Conservation (phyloP, 345 rosid genomes). For the Brassica nigra region DNA sequence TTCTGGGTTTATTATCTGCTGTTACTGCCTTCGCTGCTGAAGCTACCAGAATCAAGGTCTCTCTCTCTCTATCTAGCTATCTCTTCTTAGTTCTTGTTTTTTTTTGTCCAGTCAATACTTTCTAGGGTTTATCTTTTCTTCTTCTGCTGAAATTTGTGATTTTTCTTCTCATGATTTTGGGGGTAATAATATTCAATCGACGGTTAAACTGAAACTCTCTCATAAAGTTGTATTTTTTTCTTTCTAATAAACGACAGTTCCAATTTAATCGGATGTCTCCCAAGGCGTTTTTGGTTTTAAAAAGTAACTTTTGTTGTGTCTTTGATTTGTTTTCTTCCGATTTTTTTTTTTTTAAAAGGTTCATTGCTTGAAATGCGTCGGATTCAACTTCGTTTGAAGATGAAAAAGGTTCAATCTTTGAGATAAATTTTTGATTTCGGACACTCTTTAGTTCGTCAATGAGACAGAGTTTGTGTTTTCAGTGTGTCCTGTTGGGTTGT, state of each 20-base stretch:
- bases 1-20: slow-evolving; percentile 73
- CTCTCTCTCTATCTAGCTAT: not conserved
- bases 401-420: not conserved
- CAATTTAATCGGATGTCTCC: not conserved
- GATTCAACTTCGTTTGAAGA: not conserved
- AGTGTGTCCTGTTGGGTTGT: not conserved
- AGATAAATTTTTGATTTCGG: not conserved
- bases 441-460: not conserved
- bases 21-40: slow-evolving; percentile 91
- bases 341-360: not conserved
- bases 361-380: not conserved
- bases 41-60: slow-evolving; percentile 84
- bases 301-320: not conserved
- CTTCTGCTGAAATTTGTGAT: not conserved
- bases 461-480: not conserved
- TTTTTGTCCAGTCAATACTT: not conserved
- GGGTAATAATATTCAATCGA: not conserved
- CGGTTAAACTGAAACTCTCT: slow-evolving; percentile 1
- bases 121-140: not conserved
- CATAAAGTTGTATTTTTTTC: not conserved
- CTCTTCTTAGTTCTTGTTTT: not conserved
- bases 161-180: not conserved
- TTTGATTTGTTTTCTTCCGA: not conserved
- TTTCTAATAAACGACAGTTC: not conserved
- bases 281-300: not conserved